These are phyloP conservation scores for Boletellus sp. DNA, from an alignment of 768 basidiomycete genomes.

Conservation along the genomic window DNA sequence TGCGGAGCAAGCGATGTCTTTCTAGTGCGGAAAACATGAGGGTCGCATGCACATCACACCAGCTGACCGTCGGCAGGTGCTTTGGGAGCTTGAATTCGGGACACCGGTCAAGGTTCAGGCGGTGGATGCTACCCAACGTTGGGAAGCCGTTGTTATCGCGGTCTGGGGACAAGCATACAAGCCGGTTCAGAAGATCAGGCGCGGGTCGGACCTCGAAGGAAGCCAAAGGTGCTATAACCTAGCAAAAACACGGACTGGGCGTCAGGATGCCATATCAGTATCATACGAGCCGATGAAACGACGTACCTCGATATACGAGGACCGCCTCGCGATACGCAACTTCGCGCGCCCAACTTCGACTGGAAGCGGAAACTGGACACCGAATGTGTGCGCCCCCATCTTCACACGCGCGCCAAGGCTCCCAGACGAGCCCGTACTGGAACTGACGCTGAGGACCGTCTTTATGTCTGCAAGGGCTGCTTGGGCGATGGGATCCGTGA, in stretches of 20 bases:
- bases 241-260: neutral
- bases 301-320: constrained; percentile 42
- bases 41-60: constrained; percentile 28
- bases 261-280: neutral
- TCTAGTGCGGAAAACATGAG: constrained; percentile 26
- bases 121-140: constrained; percentile 38
- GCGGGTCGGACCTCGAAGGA: constrained; percentile 19
- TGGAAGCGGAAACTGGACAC: constrained; percentile 43
- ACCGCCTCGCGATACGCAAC: constrained; percentile 48
- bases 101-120: constrained; percentile 33
- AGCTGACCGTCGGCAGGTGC: constrained; percentile 11
- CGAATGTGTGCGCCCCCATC: constrained; percentile 14
- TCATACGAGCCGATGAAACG: neutral
- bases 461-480: constrained; percentile 6
- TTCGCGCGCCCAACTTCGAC: constrained; percentile 36
- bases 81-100: constrained; percentile 28
- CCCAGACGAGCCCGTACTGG: neutral
- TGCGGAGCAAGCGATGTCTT: neutral
- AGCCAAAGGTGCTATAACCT: constrained; percentile 20
- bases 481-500: constrained; percentile 18
- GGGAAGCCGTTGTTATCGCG: constrained; percentile 5
- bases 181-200: constrained; percentile 18
- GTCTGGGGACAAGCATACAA: constrained; percentile 22
- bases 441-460: constrained; percentile 8
- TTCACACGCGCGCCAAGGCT: constrained; percentile 4